Conservation (phyloP, 805 yeast genomes). For the Kodamaea nitidulidarum region DNA sequence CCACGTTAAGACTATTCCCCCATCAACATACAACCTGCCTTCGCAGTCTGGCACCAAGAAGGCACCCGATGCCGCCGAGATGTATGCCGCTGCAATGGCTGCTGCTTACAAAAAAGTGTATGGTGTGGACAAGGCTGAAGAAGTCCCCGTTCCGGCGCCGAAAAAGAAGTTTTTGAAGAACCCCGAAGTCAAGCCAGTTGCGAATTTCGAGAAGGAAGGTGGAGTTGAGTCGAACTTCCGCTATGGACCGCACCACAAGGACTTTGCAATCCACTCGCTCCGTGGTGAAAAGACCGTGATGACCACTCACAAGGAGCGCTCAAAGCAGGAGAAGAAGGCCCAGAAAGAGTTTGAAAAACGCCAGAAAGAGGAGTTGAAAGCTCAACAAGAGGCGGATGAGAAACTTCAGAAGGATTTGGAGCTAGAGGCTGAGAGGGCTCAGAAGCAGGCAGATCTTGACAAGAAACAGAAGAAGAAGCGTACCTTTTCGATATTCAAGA, state of each 20-base stretch:
- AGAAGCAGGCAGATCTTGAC: conserved; percentile 1
- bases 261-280: conserved; percentile 30
- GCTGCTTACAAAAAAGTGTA: conserved; percentile 24
- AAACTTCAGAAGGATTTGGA: conserved; percentile 1
- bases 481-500: conserved; percentile 7
- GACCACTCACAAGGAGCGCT: conserved; percentile 12
- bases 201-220: neutral
- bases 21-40: conserved; percentile 7
- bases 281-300: conserved; percentile 6
- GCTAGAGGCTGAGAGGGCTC: conserved; percentile 2
- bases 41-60: neutral
- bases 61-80: conserved; percentile 15
- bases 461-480: conserved; percentile 3
- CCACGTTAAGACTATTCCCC: conserved; percentile 36
- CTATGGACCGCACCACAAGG: conserved; percentile 31
- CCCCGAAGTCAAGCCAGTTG: neutral
- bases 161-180: conserved; percentile 1
- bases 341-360: conserved; percentile 12
- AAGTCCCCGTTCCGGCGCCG: neutral
- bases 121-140: conserved; percentile 11
- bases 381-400: conserved; percentile 10
- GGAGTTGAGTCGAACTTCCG: conserved; percentile 19
- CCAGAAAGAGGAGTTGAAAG: conserved; percentile 9
- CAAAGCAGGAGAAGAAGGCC: conserved; percentile 8
- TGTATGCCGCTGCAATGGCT: conserved; percentile 21